Base-by-base conservation (phyloP, 2,329 filamentous ascomycete genomes). In the Aureobasidium sp. region DNA sequence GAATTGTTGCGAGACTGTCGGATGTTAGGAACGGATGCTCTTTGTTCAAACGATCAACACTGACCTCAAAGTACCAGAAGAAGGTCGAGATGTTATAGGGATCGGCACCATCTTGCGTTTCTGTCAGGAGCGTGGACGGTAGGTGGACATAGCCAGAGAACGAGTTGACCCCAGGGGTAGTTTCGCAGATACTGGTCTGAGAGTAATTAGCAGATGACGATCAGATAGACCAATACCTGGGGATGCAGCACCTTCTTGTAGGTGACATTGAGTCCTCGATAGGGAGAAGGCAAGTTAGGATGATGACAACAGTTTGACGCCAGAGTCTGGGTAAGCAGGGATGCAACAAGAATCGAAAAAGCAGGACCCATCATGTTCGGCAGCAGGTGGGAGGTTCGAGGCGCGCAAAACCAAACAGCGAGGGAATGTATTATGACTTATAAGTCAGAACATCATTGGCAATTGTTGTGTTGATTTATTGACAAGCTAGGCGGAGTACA, bases 11-110 rank as follows among this genome's bases (percentile, higher is more conserved):
- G 76, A 8, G 82, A 42, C 52, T 56, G 25, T 8, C 14, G 7
- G 5, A 34, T 20, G 22, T 56, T 2, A 37, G 22, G 3, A 8
- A 5, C 25, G 41, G 22, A 0, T 2, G 5, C 2, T 25, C 6
- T 5, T 1, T 14, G 1, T 22, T 14, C 41, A 6, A 6, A 9
- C 25, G 20, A 15, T 17, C 6, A 7, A 15, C 22, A 12, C 41
- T 31, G 37, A 56, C 74, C 65, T 84, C 81, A 67, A 85, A 82
- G 67, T 83, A 85, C 80, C 82, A 83, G 71, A 85, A 86, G 31
- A 48, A 64, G 15, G 37, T 58, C 29, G 58, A 64, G 41, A 75
- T 74, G 57, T 76, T 72, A 22, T 70, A 73, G 20, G 68, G 72
- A 65, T 70, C 80, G 78, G 14, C 80, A 77, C 2, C 74, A 74